Base-by-base conservation (phyloP, 495 filamentous ascomycete species). In the Penicillium paxilli region DNA sequence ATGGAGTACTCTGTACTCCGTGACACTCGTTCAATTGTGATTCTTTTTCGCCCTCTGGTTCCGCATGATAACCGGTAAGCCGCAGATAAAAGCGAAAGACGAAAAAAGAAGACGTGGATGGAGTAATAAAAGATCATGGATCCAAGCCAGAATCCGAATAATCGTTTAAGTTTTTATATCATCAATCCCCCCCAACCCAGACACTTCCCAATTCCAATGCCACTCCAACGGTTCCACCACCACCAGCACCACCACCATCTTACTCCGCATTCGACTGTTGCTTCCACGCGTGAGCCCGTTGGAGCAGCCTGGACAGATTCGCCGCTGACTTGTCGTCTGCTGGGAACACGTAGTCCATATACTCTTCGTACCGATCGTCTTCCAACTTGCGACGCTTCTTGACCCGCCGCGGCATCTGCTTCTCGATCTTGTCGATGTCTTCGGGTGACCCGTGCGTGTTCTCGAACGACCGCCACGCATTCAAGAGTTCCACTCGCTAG, bases 301-400 rank as follows among this genome's bases (percentile, higher is more conserved):
- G 84, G 60, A 97, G 73, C 69, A 98, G 71, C 63, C 88, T 91
- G 22, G 88, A 88, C 65, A 97, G 77, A 55, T 89, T 91, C 55
- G 87, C 88, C 52, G 89, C 87, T 59, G 88, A 87, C 72, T 90
- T 83, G 72, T 97, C 93, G 78, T 98, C 94, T 7, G 91, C 92
- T 5, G 94, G 94, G 85, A 98, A 98, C 42, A 98, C 82, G 66
- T 93, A 97, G 69, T 98, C 94, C 78, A 93, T 83, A 69, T 96
- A 98, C 74, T 98, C 94, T 81, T 98, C 94, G 78, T 90, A 97
- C 17, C 83, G 87, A 67, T 96, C 93, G 74, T 97, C 92, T 67
- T 96, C 92, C 73, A 97, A 66, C 83, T 86, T 92, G 70, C 94
- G 86, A 61, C 92, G 83, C 82, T 94, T 94, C 86, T 96, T 98